Evolutionary conservation across 1,284 basidiomycete species (phyloP).

Genomic region (Marasmius sp.): DNA sequence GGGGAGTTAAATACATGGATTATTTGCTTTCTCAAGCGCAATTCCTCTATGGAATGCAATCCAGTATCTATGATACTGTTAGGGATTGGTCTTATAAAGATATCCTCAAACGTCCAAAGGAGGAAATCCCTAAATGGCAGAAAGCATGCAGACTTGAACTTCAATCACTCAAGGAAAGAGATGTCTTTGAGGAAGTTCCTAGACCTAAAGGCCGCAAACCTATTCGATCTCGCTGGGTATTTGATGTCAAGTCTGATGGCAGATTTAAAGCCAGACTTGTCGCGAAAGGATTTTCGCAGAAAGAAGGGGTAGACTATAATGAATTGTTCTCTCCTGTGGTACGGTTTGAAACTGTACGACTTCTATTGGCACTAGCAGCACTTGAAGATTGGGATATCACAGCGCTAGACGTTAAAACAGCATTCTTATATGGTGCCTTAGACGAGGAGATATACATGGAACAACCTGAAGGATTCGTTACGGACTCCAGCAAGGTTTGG

Average conservation of each 20-base stretch:
- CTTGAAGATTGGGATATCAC: constrained; percentile 28
- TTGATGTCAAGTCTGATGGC: not conserved
- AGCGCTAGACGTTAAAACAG: constrained; percentile 35
- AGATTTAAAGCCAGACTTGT: not conserved
- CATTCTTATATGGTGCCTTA: constrained; percentile 36
- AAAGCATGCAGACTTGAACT: not conserved
- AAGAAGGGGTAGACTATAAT: not conserved
- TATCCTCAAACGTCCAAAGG: not conserved
- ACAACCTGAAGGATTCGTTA: constrained; percentile 29
- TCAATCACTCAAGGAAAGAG: not conserved
- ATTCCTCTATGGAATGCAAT: no score
- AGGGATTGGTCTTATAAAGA: not conserved
- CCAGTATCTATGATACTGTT: not conserved
- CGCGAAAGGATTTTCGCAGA: not conserved
- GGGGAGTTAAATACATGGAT: not conserved
- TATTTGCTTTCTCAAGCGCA: not conserved
- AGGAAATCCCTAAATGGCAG: not conserved
- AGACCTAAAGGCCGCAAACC: not conserved
- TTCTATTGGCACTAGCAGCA: constrained; percentile 30
- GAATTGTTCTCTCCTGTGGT: not conserved
- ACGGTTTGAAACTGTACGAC: not conserved
- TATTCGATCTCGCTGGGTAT: not conserved
- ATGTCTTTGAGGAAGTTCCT: not conserved
- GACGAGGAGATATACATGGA: constrained; percentile 37
- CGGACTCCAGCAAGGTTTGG: constrained; percentile 21